Conservation (phyloP, 2,329 filamentous ascomycete genomes). For the Fusarium verticillioides region DNA sequence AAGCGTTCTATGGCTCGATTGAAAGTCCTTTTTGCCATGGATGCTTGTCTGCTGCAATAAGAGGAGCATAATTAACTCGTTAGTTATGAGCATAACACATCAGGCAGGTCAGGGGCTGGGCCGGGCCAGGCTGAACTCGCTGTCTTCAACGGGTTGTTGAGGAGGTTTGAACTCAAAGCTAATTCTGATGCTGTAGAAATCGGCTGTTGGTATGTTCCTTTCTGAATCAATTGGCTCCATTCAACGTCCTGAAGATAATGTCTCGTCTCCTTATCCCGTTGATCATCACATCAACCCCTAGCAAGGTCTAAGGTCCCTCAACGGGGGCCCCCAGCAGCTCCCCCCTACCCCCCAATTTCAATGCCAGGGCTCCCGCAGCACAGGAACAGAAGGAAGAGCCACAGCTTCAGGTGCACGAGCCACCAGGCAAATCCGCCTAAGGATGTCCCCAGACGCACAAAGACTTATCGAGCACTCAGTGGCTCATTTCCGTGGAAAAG, state of each 20-base stretch:
- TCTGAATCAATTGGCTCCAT: neutral
- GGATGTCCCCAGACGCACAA: slow-evolving; percentile 9
- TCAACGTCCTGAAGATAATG: slow-evolving; percentile 5
- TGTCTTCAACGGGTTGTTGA: neutral
- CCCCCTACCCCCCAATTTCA: slow-evolving; percentile 39
- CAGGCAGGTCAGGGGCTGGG: slow-evolving; percentile 11
- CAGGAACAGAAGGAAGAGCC: slow-evolving; percentile 26
- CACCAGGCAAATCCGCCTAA: slow-evolving; percentile 25
- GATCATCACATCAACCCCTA: slow-evolving; percentile 34
- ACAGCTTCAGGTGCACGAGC: slow-evolving; percentile 39
- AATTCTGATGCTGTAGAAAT: neutral
- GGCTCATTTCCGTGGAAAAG: slow-evolving; percentile 6
- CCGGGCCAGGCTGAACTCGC: neutral
- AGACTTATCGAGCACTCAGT: slow-evolving; percentile 6
- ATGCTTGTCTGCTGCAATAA: slow-evolving; percentile 15
- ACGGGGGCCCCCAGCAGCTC: slow-evolving; percentile 32
- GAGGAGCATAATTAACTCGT: slow-evolving; percentile 21
- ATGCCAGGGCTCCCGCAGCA: slow-evolving; percentile 45
- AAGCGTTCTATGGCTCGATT: slow-evolving; percentile 24
- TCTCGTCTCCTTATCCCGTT: slow-evolving; percentile 11
- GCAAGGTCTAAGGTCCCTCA: slow-evolving; percentile 31
- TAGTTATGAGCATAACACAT: slow-evolving; percentile 5
- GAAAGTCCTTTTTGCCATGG: slow-evolving; percentile 28
- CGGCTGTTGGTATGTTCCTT: neutral
- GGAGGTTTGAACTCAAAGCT: neutral